Conservation (phyloP, 108 stramenopile species). For the Stephanodiscus triporus region DNA sequence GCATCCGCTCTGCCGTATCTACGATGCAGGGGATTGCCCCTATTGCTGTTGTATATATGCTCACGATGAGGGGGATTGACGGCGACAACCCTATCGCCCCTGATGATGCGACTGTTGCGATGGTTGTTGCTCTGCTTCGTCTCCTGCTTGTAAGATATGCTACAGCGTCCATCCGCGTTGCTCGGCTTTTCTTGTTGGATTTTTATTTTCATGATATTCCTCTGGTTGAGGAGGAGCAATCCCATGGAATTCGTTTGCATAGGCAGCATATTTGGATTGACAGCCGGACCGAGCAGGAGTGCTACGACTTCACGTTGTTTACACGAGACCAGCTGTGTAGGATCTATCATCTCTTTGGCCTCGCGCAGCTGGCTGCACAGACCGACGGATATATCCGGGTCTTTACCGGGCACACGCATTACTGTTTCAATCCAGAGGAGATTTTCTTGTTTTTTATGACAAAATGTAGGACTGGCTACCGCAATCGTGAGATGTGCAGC, state of each 20-base stretch:
- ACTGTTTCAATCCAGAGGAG: slow-evolving; percentile 13
- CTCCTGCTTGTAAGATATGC: background rate
- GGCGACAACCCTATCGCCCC: background rate
- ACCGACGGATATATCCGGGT: too few species aligned
- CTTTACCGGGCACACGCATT: background rate
- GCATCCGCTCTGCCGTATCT: background rate
- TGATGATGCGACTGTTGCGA: background rate
- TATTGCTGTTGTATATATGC: background rate
- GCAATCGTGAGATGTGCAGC: background rate
- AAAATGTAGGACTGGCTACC: slow-evolving; percentile 3
- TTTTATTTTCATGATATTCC: slow-evolving; percentile 6
- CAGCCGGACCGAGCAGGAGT: slow-evolving; percentile 1
- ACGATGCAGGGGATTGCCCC: background rate
- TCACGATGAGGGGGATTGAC: background rate
- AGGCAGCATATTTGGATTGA: slow-evolving; percentile 12
- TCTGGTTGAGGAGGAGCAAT: slow-evolving; percentile 4
- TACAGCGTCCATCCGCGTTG: background rate
- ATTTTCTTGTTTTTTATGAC: slow-evolving; percentile 16
- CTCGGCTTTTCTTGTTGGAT: background rate
- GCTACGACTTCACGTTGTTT: slow-evolving; percentile 9
- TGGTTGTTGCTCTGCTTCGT: background rate
- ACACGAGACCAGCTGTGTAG: slow-evolving; percentile 2
- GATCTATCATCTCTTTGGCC: slow-evolving; percentile 12
- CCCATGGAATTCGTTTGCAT: background rate
- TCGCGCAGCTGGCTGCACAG: background rate